Evolutionary conservation across 225 moss, liverwort and hornwort species (phyloP), one percentile per base, ranked within the genome.

Genomic region (Polytrichum formosum): DNA sequence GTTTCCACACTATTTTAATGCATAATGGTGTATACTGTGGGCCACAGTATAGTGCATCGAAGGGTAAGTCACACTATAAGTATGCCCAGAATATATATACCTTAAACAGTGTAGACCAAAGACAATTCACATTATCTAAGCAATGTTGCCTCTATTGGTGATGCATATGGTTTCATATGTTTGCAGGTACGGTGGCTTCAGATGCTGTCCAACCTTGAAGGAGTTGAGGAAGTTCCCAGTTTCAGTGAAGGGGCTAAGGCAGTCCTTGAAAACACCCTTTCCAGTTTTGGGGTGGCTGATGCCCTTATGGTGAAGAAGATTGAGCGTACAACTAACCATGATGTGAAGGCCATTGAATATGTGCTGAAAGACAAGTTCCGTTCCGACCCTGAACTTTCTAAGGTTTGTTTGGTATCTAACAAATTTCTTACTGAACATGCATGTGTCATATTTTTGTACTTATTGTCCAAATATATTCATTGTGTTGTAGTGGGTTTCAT

Each of bases 281-380:
- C 71, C n/a, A 87, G 71, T 54, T 93, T 96, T 76, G 85, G 86
- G 70, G 77, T 90, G 6, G 74, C 80, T 29, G 81, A 96, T 72
- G 93, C 93, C 61, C 73, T 88, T 54, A 66, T 69, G 64, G 90
- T 93, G 72, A 96, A 96, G 68, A 84, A 73, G 20, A 82, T 91
- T 61, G 93, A 96, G 77, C 78, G 83, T 22, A 83, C 83, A 53
- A 93, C 95, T 62, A 96, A 93, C 67, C 93, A 96, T 60, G 88
- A 96, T 68, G 95, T 96, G 66, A 93, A 96, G 74, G 91, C 91
- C 20, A 82, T 96, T 61, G 96, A 96, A 78, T 96, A 96, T 60
- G 90, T 91, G 46, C 86, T 91, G 1, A 91, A 96, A 82, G 90
- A 93, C 67, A 89, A 78, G 74, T 72, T 90, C 22, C 78, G 78